These are phyloP conservation scores for Salvia rosmarinus DNA, from an alignment of 257 asterid species.

Conservation along the genomic window DNA sequence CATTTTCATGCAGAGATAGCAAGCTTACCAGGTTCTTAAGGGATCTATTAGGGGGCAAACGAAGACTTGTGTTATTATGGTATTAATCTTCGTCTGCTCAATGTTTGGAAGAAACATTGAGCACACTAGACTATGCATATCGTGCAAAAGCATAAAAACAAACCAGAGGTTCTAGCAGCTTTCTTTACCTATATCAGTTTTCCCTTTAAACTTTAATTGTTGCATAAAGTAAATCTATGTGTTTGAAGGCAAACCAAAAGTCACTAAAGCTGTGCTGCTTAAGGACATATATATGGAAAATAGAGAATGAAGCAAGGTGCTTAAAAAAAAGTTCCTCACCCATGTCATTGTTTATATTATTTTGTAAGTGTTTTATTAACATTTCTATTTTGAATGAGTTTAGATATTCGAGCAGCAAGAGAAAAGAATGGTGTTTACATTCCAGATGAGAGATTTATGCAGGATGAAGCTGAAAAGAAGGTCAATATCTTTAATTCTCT, in stretches of 20 bases:
- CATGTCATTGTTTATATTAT: neutral
- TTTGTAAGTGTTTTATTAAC: conserved; percentile 10
- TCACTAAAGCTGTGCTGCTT: conserved; percentile 70
- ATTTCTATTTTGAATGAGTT: conserved; percentile 13
- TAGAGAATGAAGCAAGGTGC: conserved; percentile 89
- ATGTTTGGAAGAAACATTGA: conserved; percentile 77
- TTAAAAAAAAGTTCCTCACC: conserved; percentile 25
- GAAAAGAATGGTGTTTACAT: conserved; percentile 85
- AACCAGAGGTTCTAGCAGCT: conserved; percentile 64
- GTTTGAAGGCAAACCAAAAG: conserved; percentile 77
- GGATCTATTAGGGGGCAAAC: conserved; percentile 88
- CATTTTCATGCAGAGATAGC: conserved; percentile 65
- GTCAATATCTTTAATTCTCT: conserved; percentile 38
- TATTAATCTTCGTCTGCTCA: conserved; percentile 76
- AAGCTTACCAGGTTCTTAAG: conserved; percentile 82
- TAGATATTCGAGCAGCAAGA: conserved; percentile 90
- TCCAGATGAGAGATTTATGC: conserved; percentile 79
- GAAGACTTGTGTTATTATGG: conserved; percentile 82
- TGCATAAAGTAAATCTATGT: conserved; percentile 40
- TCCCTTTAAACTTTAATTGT: neutral
- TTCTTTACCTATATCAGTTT: conserved; percentile 13
- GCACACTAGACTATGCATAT: conserved; percentile 82
- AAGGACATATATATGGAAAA: conserved; percentile 71
- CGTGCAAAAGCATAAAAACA: conserved; percentile 93
- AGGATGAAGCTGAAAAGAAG: conserved; percentile 87